Evolutionary conservation across 441 rosid genomes (phyloP), one percentile per base, ranked within the genome.

Genomic region (Erysimum cheiri): DNA sequence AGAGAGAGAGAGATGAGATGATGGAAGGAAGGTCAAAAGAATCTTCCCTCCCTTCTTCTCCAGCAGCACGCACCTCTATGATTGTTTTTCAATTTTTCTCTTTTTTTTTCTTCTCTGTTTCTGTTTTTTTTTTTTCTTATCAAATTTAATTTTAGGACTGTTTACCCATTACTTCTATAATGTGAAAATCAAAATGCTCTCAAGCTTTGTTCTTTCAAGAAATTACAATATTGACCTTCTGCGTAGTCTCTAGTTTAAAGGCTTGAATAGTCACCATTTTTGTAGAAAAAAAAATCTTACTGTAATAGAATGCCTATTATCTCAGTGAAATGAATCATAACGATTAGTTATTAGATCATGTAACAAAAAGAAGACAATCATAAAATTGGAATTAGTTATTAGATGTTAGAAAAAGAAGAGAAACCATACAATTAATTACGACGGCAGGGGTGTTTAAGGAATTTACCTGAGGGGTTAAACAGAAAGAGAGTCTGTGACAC

Each of bases 11-110:
- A 70, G 67, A 66, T 19, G 39, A 65, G 33, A 32, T 40, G 55
- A 48, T 72, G 46, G 36, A 39, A 75, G 73, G 76, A 76, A 73
- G 67, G 86, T 84, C 85, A 76, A 79, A 63, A 5, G 78, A 75
- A 71, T 68, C 75, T 77, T 82, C 78, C 86, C 83, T 65, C 78
- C 81, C 70, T 67, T 58, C 54, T 13, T 53, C 54, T 15, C 44
- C 54, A 17, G 19, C 53, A 22, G 19, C 53, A 22, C 43, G n/a
- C n/a, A n/a, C n/a, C 53, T 55, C 53, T 40, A 22, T 55, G 54
- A 43, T 58, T 39, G 50, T 57, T 58, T 69, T 32, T 22, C 59
- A 26, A 31, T 43, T 49, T 44, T 33, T 47, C 22, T 19, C 22
- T 14, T 17, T 11, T 14, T 36, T 2, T 57, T 11, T 8, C 28